Evolutionary conservation across 192 early-diverging fungal genomes (phyloP), one percentile per base, ranked within the genome.

Genomic region (Backusella mclennaniae): DNA sequence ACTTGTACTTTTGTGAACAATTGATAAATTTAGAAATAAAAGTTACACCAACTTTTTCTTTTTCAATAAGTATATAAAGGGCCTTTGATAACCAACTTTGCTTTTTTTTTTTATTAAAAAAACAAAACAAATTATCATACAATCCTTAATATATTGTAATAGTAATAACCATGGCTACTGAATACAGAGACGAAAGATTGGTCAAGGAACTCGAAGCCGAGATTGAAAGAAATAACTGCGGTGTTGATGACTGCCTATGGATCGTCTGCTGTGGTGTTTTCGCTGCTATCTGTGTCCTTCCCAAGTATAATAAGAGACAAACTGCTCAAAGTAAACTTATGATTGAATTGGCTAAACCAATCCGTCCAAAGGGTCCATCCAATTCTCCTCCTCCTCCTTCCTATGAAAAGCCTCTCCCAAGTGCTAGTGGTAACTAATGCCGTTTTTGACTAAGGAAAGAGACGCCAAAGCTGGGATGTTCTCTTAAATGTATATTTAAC

Each of bases 111-210:
- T 23, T 8, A 49, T n/a, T 49, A 17, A 21, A 4, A 49, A 49
- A 49, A 49, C 15, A 49, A 49, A 19, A 49, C 19, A n/a, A 6
- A 49, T n/a, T n/a, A 49, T n/a, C 19, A 49, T 49, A 49, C 46
- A 49, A 49, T 59, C 23, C 17, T 23, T 63, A 29, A 63, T 29
- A 63, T 63, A 29, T 9, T 29, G 12, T 63, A 29, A 63, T 63
- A 63, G 3, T 63, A 29, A 63, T 63, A 63, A 63, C 7, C 21
- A 63, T 63, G 56, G 21, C 56, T 63, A 69, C 36, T 38, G 68
- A 69, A 69, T 69, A 69, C 36, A 69, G 68, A 69, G 38, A 69
- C n/a, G 68, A 69, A 69, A 21, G 14, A 21, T n/a, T 69, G n/a
- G 19, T 69, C 68, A 69, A 38, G 35, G 19, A 69, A 38, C 35